Evolutionary conservation across 176 grass and related monocot genomes (phyloP), one percentile per base, ranked within the genome.

Genomic region (Bolboschoenus planiculmis): DNA sequence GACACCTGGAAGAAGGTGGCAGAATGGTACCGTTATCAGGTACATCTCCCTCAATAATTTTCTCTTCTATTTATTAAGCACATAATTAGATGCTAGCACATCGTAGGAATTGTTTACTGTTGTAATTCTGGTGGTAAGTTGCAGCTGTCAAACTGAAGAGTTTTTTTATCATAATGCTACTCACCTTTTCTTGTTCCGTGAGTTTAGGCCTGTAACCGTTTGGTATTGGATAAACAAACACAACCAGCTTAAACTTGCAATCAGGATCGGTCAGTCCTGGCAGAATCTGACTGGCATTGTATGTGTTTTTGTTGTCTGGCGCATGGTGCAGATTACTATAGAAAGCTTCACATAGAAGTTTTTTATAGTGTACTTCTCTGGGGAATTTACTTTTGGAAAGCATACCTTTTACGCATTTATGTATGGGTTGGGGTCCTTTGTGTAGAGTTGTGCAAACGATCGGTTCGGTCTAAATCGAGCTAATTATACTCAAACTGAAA

Each of bases 11-110:
- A 93, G 89, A 88, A 95, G 89, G 70, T 98, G 88, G 84, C 87
- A 98, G 78, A 92, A 95, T 84, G 96, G 92, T 42, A 91, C 90
- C 57, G 72, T 95, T 77, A 95, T 98, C 62, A 98, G 96, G 96
- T 98, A 91, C 46, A 43, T 15, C 39, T 30, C 66, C 86, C 4
- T 80, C 53, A 24, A n/a, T 10, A 35, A 37, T 40, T 59, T 59
- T 64, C 37, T 82, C n/a, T 81, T 44, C 40, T 51, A 50, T 50
- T 4, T 30, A 53, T 51, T 77, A 10, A 18, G 72, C 16, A 31
- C 72, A 77, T 77, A 51, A 33, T 50, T 20, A 77, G 27, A 77
- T 77, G 72, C 27, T 77, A 24, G 46, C 53, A 31, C 72, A 77
- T 51, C 15, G 26, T 51, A 16, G 72, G 5, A 77, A 34, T 7